Evolutionary conservation across 345 rosid species (phyloP).

Genomic region (Eucalyptus regnans): DNA sequence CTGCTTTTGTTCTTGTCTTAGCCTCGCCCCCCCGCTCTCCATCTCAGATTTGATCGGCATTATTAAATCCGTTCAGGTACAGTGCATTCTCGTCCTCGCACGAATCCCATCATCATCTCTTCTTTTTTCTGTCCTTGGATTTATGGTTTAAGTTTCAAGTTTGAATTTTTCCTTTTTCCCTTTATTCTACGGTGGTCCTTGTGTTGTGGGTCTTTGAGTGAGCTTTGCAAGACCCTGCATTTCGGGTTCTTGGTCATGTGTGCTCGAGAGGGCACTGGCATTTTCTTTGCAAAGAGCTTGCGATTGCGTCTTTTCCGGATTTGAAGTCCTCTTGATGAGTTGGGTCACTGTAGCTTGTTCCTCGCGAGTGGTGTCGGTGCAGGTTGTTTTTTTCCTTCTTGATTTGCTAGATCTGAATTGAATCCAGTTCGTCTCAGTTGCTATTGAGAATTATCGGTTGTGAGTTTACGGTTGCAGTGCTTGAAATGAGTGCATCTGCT

Average conservation of each 20-base stretch:
- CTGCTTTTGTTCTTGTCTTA: not conserved
- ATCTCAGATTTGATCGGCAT: not conserved
- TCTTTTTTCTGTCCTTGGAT: not conserved
- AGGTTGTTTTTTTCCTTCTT: not conserved
- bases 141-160: not conserved
- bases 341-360: not conserved
- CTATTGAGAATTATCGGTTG: not conserved
- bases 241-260: not conserved
- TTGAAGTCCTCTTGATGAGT: not conserved
- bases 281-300: not conserved
- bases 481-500: not conserved
- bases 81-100: not conserved
- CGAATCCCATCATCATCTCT: not conserved
- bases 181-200: not conserved
- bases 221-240: not conserved
- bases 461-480: not conserved
- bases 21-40: not conserved
- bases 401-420: not conserved
- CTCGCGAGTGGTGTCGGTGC: not conserved
- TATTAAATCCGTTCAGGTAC: not conserved
- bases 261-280: not conserved
- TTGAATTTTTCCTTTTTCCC: not conserved
- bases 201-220: not conserved
- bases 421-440: not conserved
- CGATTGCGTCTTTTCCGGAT: not conserved